A percentile compares a stretch with the other conserved stretches of the same genome.
Conservation (phyloP, 345 rosid genomes). For the Hibiscus syriacus region DNA sequence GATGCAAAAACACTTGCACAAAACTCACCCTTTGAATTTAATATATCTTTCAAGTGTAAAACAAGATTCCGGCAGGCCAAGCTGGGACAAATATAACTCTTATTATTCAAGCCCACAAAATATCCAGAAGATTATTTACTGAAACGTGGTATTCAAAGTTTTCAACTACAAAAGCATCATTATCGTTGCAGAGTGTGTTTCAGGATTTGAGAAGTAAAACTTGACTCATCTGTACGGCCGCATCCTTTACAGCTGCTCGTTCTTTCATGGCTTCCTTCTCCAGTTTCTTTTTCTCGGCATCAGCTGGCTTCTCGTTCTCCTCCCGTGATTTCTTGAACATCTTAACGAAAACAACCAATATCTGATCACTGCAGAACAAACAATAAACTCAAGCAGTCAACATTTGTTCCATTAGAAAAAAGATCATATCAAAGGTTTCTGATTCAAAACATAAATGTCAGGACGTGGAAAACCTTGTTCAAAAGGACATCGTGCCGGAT, state of each 20-base stretch:
- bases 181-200: not conserved
- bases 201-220: conserved; percentile 22
- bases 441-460: not conserved
- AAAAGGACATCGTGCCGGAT: conserved; percentile 95
- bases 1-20: not conserved
- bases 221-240: conserved; percentile 22
- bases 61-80: not conserved
- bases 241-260: conserved; percentile 44
- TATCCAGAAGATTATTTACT: not conserved
- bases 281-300: conserved; percentile 82
- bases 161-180: not conserved
- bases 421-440: not conserved
- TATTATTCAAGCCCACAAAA: not conserved
- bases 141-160: not conserved
- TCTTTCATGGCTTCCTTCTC: conserved; percentile 88
- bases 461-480: conserved; percentile 72
- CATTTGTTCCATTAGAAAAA: not conserved
- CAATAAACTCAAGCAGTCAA: not conserved
- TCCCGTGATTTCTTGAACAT: conserved; percentile 77
- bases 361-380: conserved; percentile 66
- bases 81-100: not conserved
- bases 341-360: conserved; percentile 71
- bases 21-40: not conserved
- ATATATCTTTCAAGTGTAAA: not conserved
- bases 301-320: conserved; percentile 74